Evolutionary conservation across 495 filamentous ascomycete genomes (phyloP), one percentile per base, ranked within the genome.

Genomic region (Pseudoneurospora amorphoporcata): DNA sequence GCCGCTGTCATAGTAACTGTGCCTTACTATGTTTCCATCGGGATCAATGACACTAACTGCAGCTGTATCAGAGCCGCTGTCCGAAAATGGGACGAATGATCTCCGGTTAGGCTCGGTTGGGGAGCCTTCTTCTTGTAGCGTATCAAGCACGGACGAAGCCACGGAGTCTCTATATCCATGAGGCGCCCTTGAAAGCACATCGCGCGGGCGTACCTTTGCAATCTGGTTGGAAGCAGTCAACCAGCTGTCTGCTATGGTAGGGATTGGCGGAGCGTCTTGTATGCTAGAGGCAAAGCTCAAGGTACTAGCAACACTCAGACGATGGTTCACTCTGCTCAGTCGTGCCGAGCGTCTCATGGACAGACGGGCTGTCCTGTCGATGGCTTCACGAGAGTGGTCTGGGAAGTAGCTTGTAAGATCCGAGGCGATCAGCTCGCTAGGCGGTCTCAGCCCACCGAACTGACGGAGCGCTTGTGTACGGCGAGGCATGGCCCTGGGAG

Each of bases 351-450:
- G 88, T 61, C 95, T 88, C 76, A 97, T 90, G 2, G 94, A 97
- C 82, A 97, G 88, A 45, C 94, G 91, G 74, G 97, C 93, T 0
- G 95, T 98, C 76, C 93, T 88, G 77, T 97, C 96, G 73, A 99
- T 96, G 72, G 94, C 92, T 78, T 97, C 93, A 69, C 91, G 89
- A 43, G 93, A 90, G 77, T 97, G 94, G 76, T 97, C 94, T 2
- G 95, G 95, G 87, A 99, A 99, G 83, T 98, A 99, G 8, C 94
- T 94, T 14, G 92, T 92, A 47, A 98, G 86, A 79, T 99, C 95
- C 38, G 94, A 94, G 68, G 94, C 95, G 77, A 99, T 98, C 83
- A 99, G 87, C 83, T 98, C 96, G 80, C 94, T 97, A 3, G 96
- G 96, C 19, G 95, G 95, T 77, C 95, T 85, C 72, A 94, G 89